A percentile compares a stretch with the other conserved stretches of the same genome.
phyloP scores from a whole-genome alignment of 805 yeast genomes.

The Ogataea glucozyma region DNA sequence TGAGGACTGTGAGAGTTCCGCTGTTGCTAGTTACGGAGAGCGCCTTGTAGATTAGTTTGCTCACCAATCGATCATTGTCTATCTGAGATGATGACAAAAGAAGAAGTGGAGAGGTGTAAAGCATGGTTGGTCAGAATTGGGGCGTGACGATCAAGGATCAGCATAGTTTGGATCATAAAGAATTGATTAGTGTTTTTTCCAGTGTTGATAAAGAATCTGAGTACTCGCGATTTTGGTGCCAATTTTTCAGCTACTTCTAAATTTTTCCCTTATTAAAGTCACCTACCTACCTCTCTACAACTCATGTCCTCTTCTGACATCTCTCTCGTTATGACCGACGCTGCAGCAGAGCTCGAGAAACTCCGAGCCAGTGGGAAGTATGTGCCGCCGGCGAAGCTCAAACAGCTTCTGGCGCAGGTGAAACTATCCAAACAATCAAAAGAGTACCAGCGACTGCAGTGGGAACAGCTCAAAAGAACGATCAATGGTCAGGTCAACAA shows the following conservation, averaged over 20 bases:
- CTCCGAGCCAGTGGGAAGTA: conserved; percentile 48
- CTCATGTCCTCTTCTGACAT: too few relatives aligned
- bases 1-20: conserved; percentile 14
- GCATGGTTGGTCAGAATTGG: conserved; percentile 2
- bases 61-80: not conserved
- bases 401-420: conserved; percentile 39
- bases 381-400: conserved; percentile 55
- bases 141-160: not conserved
- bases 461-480: conserved; percentile 53
- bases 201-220: not conserved
- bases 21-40: not conserved
- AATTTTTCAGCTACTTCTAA: too few relatives aligned
- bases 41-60: conserved; percentile 4
- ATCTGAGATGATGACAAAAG: conserved; percentile 3
- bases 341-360: conserved; percentile 38
- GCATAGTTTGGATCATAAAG: not conserved
- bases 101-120: not conserved
- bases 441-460: conserved; percentile 52
- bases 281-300: too few relatives aligned
- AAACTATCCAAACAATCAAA: conserved; percentile 24
- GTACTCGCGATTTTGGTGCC: too few relatives aligned
- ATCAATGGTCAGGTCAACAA: conserved; percentile 52
- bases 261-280: too few relatives aligned
- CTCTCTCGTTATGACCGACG: conserved; percentile 20
- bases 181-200: not conserved